Evolutionary conservation across 768 basidiomycete species (phyloP).

Genomic region (Pleurotus sapidus): DNA sequence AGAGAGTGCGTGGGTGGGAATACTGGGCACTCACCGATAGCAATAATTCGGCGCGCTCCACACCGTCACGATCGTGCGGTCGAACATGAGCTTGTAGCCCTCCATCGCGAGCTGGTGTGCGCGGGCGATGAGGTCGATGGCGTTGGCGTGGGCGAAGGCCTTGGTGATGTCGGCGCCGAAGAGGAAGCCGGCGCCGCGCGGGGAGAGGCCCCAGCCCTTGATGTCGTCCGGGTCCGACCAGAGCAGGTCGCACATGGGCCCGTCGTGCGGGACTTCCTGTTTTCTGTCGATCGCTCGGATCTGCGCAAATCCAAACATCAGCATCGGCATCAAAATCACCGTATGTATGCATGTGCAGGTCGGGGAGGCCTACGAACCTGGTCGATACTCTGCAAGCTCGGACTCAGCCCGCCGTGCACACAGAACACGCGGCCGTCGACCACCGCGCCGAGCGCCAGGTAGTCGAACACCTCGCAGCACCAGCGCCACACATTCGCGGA

Average conservation of each 20-base stretch:
- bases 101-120: slow-evolving; percentile 99
- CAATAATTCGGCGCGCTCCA: slow-evolving; percentile 99
- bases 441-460: slow-evolving; percentile 89
- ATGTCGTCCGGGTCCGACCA: slow-evolving; percentile 99
- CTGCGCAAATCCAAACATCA: slow-evolving; percentile 34
- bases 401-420: slow-evolving; percentile 95
- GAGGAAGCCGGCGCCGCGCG: slow-evolving; percentile 94
- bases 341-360: neutral
- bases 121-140: slow-evolving; percentile 91
- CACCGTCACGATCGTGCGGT: slow-evolving; percentile 91
- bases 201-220: slow-evolving; percentile 92
- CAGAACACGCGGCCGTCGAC: slow-evolving; percentile 98
- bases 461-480: slow-evolving; percentile 99
- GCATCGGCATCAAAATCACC: neutral
- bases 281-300: slow-evolving; percentile 94
- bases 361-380: slow-evolving; percentile 55
- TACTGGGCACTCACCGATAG: slow-evolving; percentile 63
- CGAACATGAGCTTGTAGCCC: slow-evolving; percentile 97
- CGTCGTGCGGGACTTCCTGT: slow-evolving; percentile 98
- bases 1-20: slow-evolving; percentile 10
- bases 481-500: slow-evolving; percentile 94
- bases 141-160: slow-evolving; percentile 86
- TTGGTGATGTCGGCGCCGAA: slow-evolving; percentile 94
- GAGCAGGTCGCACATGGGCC: slow-evolving; percentile 97
- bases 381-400: slow-evolving; percentile 82